phyloP scores from a whole-genome alignment of 768 basidiomycete species.

The Collybiopsis confluens region DNA sequence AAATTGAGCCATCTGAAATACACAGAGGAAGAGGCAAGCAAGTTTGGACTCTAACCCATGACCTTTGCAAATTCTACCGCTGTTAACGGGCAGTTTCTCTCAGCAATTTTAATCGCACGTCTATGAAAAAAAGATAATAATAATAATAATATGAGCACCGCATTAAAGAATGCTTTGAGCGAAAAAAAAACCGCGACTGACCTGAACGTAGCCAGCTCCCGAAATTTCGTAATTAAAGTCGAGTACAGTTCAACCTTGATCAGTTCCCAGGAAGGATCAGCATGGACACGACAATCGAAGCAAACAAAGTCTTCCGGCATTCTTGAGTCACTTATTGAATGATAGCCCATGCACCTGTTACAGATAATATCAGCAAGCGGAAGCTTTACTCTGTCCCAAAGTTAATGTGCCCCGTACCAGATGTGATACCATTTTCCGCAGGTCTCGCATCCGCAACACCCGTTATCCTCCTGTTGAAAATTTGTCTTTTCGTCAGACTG shows the following conservation, averaged over 20 bases:
- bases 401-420: constrained; percentile 52
- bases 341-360: constrained; percentile 52
- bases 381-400: too few species aligned
- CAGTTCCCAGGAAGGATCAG: constrained; percentile 66
- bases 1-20: too few species aligned
- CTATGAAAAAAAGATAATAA: too few species aligned
- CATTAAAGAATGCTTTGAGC: neutral
- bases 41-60: constrained; percentile 43
- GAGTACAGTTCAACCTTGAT: constrained; percentile 57
- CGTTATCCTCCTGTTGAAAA: constrained; percentile 47
- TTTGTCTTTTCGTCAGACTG: too few species aligned
- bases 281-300: constrained; percentile 71
- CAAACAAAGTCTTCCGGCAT: constrained; percentile 63
- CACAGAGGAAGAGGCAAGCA: neutral
- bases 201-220: constrained; percentile 72
- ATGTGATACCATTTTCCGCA: constrained; percentile 74
- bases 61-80: constrained; percentile 52
- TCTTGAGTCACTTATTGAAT: constrained; percentile 51
- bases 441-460: constrained; percentile 60
- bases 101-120: constrained; percentile 67
- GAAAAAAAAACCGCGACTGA: constrained; percentile 17
- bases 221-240: constrained; percentile 57
- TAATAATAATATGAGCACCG: too few species aligned
- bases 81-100: constrained; percentile 39
- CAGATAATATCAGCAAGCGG: too few species aligned